Conservation (phyloP, 2,329 filamentous ascomycete species). For the Hypoxylon sp. region DNA sequence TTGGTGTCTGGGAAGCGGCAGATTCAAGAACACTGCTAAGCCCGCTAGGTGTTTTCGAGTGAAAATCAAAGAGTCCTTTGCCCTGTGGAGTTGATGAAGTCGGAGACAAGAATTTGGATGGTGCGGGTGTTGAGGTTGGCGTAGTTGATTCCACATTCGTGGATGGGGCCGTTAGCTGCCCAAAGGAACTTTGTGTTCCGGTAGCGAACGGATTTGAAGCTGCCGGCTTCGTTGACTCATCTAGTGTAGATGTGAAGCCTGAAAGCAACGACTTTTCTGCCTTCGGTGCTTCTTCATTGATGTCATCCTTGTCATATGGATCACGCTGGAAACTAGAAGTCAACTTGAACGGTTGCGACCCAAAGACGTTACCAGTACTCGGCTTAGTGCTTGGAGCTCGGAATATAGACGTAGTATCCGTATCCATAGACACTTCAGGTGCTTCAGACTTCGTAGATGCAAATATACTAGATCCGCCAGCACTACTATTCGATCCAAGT, state of each 20-base stretch:
- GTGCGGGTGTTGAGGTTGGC: constrained; percentile 67
- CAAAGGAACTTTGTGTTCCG: constrained; percentile 43
- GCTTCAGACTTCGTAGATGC: constrained; percentile 56
- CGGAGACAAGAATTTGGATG: constrained; percentile 62
- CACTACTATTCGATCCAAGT: constrained; percentile 57
- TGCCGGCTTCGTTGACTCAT: constrained; percentile 60
- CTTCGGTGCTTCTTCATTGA: constrained; percentile 51
- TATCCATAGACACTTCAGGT: constrained; percentile 56
- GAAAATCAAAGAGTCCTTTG: constrained; percentile 57
- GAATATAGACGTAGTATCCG: constrained; percentile 57
- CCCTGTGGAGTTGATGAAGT: constrained; percentile 55
- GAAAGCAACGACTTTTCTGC: constrained; percentile 69
- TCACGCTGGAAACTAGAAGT: constrained; percentile 78
- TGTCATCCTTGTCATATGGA: constrained; percentile 71
- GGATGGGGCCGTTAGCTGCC: constrained; percentile 38
- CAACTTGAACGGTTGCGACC: constrained; percentile 75
- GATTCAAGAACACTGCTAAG: constrained; percentile 46
- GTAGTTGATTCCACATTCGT: constrained; percentile 60
- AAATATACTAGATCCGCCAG: constrained; percentile 58
- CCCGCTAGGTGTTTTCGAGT: constrained; percentile 45
- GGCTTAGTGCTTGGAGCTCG: constrained; percentile 58
- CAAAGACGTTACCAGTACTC: constrained; percentile 57
- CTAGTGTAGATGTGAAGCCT: constrained; percentile 72
- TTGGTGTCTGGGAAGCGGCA: constrained; percentile 44
- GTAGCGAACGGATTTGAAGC: constrained; percentile 53